phyloP scores from a whole-genome alignment of 257 asterid species.

The Nicotiana sylvestris region DNA sequence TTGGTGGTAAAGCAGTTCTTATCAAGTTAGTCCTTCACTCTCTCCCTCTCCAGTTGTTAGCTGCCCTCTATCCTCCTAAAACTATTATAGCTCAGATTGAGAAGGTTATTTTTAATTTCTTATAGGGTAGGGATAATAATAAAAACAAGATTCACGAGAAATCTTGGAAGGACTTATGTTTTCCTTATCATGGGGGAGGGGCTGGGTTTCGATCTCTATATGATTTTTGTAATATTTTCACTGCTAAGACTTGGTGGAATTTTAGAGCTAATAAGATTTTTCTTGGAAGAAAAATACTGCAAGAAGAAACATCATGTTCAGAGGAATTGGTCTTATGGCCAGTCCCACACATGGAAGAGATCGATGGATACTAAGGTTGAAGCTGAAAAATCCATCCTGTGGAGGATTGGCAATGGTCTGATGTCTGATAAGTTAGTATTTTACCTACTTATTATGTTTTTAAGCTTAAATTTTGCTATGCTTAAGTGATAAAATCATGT shows the following conservation, averaged over 20 bases:
- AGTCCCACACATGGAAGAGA: not conserved
- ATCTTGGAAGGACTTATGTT: not conserved
- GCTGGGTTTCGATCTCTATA: not conserved
- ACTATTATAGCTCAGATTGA: not conserved
- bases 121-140: not conserved
- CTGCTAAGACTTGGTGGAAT: not conserved
- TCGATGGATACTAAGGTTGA: not conserved
- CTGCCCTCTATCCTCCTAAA: not conserved
- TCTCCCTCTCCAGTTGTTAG: not conserved
- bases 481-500: too few relatives aligned
- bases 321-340: too few relatives aligned
- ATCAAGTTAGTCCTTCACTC: not conserved
- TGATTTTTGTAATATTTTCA: not conserved
- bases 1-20: not conserved
- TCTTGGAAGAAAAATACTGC: not conserved
- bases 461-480: too few relatives aligned
- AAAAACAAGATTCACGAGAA: not conserved
- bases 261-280: not conserved
- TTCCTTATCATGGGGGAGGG: not conserved
- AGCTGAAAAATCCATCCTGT: not conserved
- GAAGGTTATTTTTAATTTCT: not conserved
- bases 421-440: too few relatives aligned
- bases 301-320: not conserved
- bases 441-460: too few relatives aligned
- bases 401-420: not conserved